Percentiles rank a stretch among this genome's conserved stretches.
Evolutionary conservation across 257 asterid genomes (phyloP).

Genomic region (Paraleonurus japonicus): DNA sequence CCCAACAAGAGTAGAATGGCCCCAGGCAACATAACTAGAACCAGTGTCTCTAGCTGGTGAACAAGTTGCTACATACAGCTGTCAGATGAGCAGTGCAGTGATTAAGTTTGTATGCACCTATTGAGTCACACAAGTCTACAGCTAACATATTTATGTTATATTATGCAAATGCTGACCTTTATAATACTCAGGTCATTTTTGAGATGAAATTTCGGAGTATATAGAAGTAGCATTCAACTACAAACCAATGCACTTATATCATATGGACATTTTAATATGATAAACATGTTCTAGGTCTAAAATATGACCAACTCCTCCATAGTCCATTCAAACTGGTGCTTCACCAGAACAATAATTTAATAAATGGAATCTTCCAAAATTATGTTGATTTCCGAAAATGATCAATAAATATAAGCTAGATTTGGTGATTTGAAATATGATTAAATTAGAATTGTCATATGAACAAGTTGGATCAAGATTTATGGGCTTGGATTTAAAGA

Average conservation of each 20-base stretch:
- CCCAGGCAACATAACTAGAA: slow-evolving; percentile 87
- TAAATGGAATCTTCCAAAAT: background rate
- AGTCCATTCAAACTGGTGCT: background rate
- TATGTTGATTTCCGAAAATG: background rate
- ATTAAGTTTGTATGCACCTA: slow-evolving; percentile 10
- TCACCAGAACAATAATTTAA: background rate
- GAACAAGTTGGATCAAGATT: too few relatives aligned
- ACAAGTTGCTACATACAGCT: slow-evolving; percentile 89
- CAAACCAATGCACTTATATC: background rate
- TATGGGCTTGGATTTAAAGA: too few relatives aligned
- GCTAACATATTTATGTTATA: background rate
- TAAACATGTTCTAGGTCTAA: background rate
- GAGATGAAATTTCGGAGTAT: background rate
- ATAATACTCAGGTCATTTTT: background rate
- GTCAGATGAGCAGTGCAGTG: slow-evolving; percentile 25
- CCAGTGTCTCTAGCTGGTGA: slow-evolving; percentile 79
- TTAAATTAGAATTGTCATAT: background rate
- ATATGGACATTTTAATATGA: background rate
- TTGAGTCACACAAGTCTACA: background rate
- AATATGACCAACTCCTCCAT: background rate
- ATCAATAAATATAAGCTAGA: background rate
- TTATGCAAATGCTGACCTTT: background rate
- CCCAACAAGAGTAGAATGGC: slow-evolving; percentile 92
- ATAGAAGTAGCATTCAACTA: background rate
- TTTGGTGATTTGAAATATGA: background rate